phyloP scores from a whole-genome alignment of 179 eudicot genomes.

The Beta macrorhiza region DNA sequence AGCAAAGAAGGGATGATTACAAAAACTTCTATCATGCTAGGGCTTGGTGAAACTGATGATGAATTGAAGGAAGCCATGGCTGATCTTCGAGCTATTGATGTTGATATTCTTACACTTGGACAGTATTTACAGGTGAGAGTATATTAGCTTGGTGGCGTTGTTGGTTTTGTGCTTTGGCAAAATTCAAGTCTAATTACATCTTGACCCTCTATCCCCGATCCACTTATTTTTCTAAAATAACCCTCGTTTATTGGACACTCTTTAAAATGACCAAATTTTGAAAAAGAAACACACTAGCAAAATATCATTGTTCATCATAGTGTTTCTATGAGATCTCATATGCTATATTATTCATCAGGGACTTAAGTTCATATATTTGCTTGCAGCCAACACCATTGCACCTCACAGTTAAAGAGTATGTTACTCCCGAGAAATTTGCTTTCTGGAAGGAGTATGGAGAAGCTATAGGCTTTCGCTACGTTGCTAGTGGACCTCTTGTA shows the following conservation, averaged over 20 bases:
- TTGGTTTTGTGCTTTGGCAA: not conserved
- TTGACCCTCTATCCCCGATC: not conserved
- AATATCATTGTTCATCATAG: not conserved
- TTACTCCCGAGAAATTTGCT: constrained; percentile 79
- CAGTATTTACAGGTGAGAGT: constrained; percentile 81
- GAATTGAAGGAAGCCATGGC: constrained; percentile 78
- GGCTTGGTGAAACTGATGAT: constrained; percentile 93
- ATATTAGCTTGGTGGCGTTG: not conserved
- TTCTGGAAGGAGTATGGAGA: constrained; percentile 95
- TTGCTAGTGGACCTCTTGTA: constrained; percentile 98
- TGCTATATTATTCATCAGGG: not conserved
- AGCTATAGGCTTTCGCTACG: constrained; percentile 90
- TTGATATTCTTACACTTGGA: constrained; percentile 87
- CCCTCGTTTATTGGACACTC: too few relatives aligned
- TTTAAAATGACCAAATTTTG: too few relatives aligned
- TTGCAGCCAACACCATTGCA: constrained; percentile 96
- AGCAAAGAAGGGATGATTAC: constrained; percentile 87
- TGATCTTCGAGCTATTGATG: constrained; percentile 83
- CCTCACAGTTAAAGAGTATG: constrained; percentile 92
- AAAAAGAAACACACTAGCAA: too few relatives aligned
- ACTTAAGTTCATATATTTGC: not conserved
- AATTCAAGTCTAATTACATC: not conserved
- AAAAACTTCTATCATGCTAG: constrained; percentile 90
- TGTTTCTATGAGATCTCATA: not conserved
- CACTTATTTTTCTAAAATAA: not conserved